phyloP scores from a whole-genome alignment of 2,329 filamentous ascomycete species.

The Fusarium graminum region DNA sequence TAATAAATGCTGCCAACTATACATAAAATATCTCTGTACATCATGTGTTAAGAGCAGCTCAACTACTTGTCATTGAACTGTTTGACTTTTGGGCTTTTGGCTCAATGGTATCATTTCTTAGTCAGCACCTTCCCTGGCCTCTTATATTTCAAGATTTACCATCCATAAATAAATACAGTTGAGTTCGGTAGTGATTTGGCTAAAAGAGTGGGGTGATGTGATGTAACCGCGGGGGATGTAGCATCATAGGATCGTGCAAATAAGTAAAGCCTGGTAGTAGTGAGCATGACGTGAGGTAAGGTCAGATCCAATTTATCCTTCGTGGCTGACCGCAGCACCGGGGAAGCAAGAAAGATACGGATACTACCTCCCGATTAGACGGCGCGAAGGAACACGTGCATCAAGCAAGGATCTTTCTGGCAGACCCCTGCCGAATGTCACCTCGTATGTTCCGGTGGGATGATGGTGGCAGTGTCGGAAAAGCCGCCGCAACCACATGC shows the following conservation, averaged over 20 bases:
- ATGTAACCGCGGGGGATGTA: too few relatives aligned
- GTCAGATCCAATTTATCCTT: conserved; percentile 9
- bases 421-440: conserved; percentile 4
- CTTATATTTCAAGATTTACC: too few relatives aligned
- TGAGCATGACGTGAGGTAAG: background rate
- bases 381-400: conserved; percentile 6
- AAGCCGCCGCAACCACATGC: conserved; percentile 4
- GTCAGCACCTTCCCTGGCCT: too few relatives aligned
- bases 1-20: background rate
- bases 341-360: conserved; percentile 5
- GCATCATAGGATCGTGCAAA: too few relatives aligned
- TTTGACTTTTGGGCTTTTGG: too few relatives aligned
- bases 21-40: background rate
- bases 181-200: too few relatives aligned
- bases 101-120: too few relatives aligned
- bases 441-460: conserved; percentile 10
- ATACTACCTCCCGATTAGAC: conserved; percentile 5
- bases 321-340: conserved; percentile 7
- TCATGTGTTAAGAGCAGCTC: background rate
- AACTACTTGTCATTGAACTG: too few relatives aligned
- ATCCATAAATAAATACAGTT: too few relatives aligned
- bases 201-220: too few relatives aligned
- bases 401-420: conserved; percentile 2
- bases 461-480: conserved; percentile 11
- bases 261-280: conserved; percentile 2